phyloP scores from a whole-genome alignment of 225 moss, liverwort and hornwort genomes.

The Bryoerythrophyllum caledonicum region DNA sequence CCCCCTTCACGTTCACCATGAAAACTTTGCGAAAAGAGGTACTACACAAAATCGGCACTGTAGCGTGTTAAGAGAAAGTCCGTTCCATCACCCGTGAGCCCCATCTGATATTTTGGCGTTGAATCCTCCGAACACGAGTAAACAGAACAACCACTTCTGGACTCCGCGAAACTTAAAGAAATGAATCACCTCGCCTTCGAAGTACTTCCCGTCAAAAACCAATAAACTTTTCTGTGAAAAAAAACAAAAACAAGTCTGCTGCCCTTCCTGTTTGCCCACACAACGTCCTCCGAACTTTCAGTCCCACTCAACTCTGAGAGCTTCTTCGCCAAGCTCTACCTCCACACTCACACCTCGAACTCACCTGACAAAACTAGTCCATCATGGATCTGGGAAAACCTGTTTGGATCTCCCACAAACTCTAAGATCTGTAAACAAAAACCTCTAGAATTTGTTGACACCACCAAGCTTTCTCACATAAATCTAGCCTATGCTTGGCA shows the following conservation, averaged over 20 bases:
- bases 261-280: not conserved
- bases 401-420: not conserved
- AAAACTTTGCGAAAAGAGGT: not conserved
- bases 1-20: not conserved
- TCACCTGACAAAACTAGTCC: not conserved
- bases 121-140: not conserved
- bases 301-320: not conserved
- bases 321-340: not conserved
- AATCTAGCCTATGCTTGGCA: too few relatives aligned
- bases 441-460: not conserved
- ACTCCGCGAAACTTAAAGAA: too few relatives aligned
- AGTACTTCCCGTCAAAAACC: not conserved
- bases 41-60: not conserved
- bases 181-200: not conserved
- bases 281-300: not conserved
- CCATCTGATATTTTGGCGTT: not conserved
- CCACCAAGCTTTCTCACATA: not conserved
- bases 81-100: slow-evolving; percentile 1
- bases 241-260: too few relatives aligned
- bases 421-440: not conserved
- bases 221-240: not conserved
- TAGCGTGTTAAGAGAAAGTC: not conserved
- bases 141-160: not conserved
- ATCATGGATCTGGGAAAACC: not conserved
- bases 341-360: not conserved